phyloP scores from a whole-genome alignment of 495 filamentous ascomycete genomes.

The Trichoderma virens region DNA sequence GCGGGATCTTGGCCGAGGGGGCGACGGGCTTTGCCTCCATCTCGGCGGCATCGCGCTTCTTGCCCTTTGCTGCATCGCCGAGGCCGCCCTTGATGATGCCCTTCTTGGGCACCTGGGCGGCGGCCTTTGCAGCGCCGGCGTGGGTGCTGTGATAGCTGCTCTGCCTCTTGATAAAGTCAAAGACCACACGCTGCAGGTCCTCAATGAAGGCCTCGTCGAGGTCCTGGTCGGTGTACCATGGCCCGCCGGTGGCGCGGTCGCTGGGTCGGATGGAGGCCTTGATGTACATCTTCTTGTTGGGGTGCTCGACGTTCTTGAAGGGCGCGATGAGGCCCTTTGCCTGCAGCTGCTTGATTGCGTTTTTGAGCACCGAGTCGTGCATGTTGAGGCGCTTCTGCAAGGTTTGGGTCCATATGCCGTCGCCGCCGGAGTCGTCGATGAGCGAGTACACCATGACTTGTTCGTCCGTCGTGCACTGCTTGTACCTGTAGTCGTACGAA shows the following conservation, averaged over 20 bases:
- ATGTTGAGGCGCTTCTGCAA: slow-evolving; percentile 68
- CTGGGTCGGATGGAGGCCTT: slow-evolving; percentile 67
- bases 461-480: slow-evolving; percentile 52
- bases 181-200: slow-evolving; percentile 55
- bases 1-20: slow-evolving; percentile 31
- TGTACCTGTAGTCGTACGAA: slow-evolving; percentile 42
- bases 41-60: slow-evolving; percentile 36
- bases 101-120: slow-evolving; percentile 31
- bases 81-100: slow-evolving; percentile 29
- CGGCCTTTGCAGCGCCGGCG: slow-evolving; percentile 14
- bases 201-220: slow-evolving; percentile 83
- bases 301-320: slow-evolving; percentile 58
- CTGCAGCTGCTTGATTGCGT: slow-evolving; percentile 70
- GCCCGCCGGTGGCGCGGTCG: slow-evolving; percentile 83
- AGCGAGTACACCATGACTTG: slow-evolving; percentile 75
- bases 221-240: slow-evolving; percentile 85
- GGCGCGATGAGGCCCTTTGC: slow-evolving; percentile 46
- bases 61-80: slow-evolving; percentile 25
- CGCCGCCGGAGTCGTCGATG: slow-evolving; percentile 71
- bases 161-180: slow-evolving; percentile 58
- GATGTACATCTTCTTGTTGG: slow-evolving; percentile 73
- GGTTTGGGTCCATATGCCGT: slow-evolving; percentile 82
- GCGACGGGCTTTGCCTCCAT: slow-evolving; percentile 27
- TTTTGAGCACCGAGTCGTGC: slow-evolving; percentile 68
- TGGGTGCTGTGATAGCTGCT: slow-evolving; percentile 53